Conservation (phyloP, 2,329 filamentous ascomycete genomes). For the Simplicillium aogashimaense region DNA sequence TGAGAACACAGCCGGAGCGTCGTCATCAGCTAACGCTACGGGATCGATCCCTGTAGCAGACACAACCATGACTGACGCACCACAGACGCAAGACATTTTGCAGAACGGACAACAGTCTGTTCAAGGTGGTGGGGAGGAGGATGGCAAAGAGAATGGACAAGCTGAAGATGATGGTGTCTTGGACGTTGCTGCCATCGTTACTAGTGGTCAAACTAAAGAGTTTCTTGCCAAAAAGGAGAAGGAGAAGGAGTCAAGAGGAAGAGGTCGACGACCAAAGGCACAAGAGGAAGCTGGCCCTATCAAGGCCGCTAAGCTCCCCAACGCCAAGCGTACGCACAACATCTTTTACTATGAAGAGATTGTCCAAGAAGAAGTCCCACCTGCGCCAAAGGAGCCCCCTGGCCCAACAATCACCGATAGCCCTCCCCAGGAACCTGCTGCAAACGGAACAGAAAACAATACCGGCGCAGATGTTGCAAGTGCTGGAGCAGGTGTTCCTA, state of each 20-base stretch:
- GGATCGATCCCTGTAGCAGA: slow-evolving; percentile 18
- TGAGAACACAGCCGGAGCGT: slow-evolving; percentile 16
- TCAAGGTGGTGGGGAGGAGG: slow-evolving; percentile 23
- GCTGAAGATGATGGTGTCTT: slow-evolving; percentile 61
- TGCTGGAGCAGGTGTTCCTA: slow-evolving; percentile 5
- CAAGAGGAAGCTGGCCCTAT: slow-evolving; percentile 44
- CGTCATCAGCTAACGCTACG: slow-evolving; percentile 13
- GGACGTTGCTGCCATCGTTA: slow-evolving; percentile 77
- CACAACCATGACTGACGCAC: slow-evolving; percentile 19
- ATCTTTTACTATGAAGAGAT: slow-evolving; percentile 67
- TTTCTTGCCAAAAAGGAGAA: slow-evolving; percentile 74
- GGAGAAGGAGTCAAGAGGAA: slow-evolving; percentile 36
- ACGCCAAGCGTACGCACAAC: slow-evolving; percentile 59
- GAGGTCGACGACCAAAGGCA: slow-evolving; percentile 39
- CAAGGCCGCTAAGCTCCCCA: slow-evolving; percentile 54
- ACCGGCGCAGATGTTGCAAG: slow-evolving; percentile 6
- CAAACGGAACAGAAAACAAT: slow-evolving; percentile 7
- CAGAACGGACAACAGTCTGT: slow-evolving; percentile 16
- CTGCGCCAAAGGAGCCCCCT: slow-evolving; percentile 19
- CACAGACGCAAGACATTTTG: slow-evolving; percentile 8
- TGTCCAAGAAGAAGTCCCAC: slow-evolving; percentile 41
- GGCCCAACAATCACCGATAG: slow-evolving; percentile 8
- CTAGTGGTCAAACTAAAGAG: slow-evolving; percentile 70
- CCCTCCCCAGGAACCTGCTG: slow-evolving; percentile 8
- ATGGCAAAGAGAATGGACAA: slow-evolving; percentile 28